Conservation (phyloP, 352 stramenopile species). For the Pythium inflatum region DNA sequence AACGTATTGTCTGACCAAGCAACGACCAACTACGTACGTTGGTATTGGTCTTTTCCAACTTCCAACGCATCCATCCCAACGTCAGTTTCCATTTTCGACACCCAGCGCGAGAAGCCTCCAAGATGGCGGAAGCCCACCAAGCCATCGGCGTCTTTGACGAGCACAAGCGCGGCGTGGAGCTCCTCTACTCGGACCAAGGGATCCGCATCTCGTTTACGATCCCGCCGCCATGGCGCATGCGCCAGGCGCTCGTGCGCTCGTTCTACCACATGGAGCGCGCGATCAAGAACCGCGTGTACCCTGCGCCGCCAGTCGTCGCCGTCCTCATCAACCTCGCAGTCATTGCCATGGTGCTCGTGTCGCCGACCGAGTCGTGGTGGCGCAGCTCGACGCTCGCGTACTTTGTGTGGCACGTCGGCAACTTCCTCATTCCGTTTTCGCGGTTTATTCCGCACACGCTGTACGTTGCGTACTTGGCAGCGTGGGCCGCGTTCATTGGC, state of each 20-base stretch:
- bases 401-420: slow-evolving; percentile 80
- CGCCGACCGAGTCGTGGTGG: slow-evolving; percentile 84
- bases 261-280: slow-evolving; percentile 77
- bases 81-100: slow-evolving; percentile 30
- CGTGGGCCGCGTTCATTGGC: slow-evolving; percentile 79
- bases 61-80: not conserved
- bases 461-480: slow-evolving; percentile 85
- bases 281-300: slow-evolving; percentile 75
- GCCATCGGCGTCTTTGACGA: slow-evolving; percentile 85
- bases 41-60: not conserved
- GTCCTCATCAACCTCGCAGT: slow-evolving; percentile 62
- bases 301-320: slow-evolving; percentile 65
- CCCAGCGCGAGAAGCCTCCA: not conserved
- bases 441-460: slow-evolving; percentile 63
- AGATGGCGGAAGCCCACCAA: slow-evolving; percentile 86
- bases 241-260: slow-evolving; percentile 58
- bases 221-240: slow-evolving; percentile 75
- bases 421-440: slow-evolving; percentile 77
- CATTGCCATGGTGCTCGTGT: slow-evolving; percentile 62
- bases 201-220: slow-evolving; percentile 87
- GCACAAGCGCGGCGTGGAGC: slow-evolving; percentile 86
- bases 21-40: not conserved
- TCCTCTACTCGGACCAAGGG: slow-evolving; percentile 84
- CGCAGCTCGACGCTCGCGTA: slow-evolving; percentile 73
- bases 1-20: too few relatives aligned